Evolutionary conservation across 768 basidiomycete species (phyloP).

Genomic region (Naematelia encephala): DNA sequence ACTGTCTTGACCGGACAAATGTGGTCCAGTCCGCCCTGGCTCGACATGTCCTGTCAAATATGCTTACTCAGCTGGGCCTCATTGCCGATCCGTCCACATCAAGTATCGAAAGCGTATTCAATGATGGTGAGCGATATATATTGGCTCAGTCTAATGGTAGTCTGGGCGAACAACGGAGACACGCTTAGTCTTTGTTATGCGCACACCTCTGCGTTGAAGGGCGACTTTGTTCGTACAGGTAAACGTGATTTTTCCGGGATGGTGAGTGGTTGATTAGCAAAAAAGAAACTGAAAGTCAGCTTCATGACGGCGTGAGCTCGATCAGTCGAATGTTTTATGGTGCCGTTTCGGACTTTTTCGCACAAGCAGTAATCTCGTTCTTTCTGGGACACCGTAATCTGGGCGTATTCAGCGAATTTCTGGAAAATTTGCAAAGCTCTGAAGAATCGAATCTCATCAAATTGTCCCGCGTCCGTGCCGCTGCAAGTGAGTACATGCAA

Average conservation of each 20-base stretch:
- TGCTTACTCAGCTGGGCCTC: constrained; percentile 53
- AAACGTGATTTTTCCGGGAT: constrained; percentile 88
- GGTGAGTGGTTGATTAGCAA: constrained; percentile 52
- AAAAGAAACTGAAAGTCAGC: constrained; percentile 11
- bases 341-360: constrained; percentile 79
- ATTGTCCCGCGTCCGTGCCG: constrained; percentile 80
- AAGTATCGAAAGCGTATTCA: constrained; percentile 48
- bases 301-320: constrained; percentile 91
- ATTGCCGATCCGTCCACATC: constrained; percentile 54
- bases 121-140: constrained; percentile 56
- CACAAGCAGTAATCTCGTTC: constrained; percentile 76
- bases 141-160: constrained; percentile 50
- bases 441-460: constrained; percentile 87
- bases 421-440: constrained; percentile 80
- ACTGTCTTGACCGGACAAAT: constrained; percentile 91
- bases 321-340: constrained; percentile 62
- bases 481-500: constrained; percentile 59
- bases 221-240: constrained; percentile 68
- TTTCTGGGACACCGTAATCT: constrained; percentile 62
- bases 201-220: constrained; percentile 94
- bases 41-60: constrained; percentile 62
- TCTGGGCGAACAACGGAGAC: constrained; percentile 99
- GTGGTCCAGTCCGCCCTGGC: constrained; percentile 94
- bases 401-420: constrained; percentile 88
- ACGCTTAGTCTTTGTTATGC: constrained; percentile 80